These are phyloP conservation scores for Bimuria novae-zelandiae DNA, from an alignment of 2,329 filamentous ascomycete species.

Conservation along the genomic window DNA sequence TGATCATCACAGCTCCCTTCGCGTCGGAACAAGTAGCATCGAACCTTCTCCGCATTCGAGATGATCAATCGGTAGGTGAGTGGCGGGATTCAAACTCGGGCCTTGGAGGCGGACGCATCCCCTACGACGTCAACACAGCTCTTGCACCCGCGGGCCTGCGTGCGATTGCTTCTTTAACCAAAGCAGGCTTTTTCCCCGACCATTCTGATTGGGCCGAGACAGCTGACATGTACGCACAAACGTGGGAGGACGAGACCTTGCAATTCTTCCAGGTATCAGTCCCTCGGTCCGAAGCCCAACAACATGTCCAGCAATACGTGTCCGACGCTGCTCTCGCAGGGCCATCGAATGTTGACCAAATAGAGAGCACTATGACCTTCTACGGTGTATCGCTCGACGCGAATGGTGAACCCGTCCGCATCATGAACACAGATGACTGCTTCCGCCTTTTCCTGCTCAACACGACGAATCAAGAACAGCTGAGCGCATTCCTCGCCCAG, in stretches of 20 bases:
- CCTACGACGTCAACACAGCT: constrained; percentile 68
- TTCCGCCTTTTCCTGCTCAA: constrained; percentile 68
- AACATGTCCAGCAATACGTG: constrained; percentile 57
- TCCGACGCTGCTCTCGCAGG: constrained; percentile 51
- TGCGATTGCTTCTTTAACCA: constrained; percentile 59
- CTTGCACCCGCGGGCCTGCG: constrained; percentile 65
- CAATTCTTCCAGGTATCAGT: constrained; percentile 60
- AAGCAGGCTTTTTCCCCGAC: constrained; percentile 56
- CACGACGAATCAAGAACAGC: constrained; percentile 60
- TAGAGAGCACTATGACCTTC: constrained; percentile 55
- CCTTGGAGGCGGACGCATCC: constrained; percentile 65
- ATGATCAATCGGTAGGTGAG: constrained; percentile 60
- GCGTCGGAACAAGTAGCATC: constrained; percentile 52
- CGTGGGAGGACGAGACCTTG: constrained; percentile 67
- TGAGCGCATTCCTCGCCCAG: constrained; percentile 61
- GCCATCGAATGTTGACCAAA: constrained; percentile 49
- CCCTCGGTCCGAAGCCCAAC: constrained; percentile 49
- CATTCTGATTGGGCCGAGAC: constrained; percentile 53
- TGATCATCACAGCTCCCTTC: constrained; percentile 61
- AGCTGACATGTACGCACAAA: constrained; percentile 58
- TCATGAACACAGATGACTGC: constrained; percentile 68
- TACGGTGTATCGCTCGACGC: constrained; percentile 62
- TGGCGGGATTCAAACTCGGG: constrained; percentile 67
- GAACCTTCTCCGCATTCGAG: constrained; percentile 64
- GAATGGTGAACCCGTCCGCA: constrained; percentile 55